A percentile compares a stretch with the other conserved stretches of the same genome.
Conservation (phyloP, 768 basidiomycete genomes). For the Mrakia hoshinonis region DNA sequence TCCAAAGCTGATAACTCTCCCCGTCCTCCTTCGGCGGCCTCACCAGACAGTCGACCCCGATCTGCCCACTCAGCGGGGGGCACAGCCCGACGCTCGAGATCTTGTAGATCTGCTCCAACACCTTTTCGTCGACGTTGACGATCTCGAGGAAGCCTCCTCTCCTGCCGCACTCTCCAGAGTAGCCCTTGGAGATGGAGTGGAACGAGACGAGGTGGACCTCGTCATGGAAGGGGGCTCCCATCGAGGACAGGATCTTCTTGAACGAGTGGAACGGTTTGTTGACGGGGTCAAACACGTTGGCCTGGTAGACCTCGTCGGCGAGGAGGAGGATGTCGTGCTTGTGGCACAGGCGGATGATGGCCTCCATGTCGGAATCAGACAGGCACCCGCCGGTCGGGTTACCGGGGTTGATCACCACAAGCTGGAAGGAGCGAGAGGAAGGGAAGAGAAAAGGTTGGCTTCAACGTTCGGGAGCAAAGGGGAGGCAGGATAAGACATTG, state of each 20-base stretch:
- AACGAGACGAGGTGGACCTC: slow-evolving; percentile 69
- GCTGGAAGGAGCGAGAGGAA: slow-evolving; percentile 31
- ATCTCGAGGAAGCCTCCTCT: slow-evolving; percentile 95
- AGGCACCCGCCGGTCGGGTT: slow-evolving; percentile 92
- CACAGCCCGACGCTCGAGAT: slow-evolving; percentile 87
- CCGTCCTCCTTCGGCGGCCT: slow-evolving; percentile 71
- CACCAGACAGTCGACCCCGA: slow-evolving; percentile 91
- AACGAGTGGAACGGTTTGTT: slow-evolving; percentile 80
- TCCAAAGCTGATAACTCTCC: slow-evolving; percentile 68
- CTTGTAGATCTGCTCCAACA: slow-evolving; percentile 86
- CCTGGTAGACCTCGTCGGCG: slow-evolving; percentile 98
- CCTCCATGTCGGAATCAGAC: slow-evolving; percentile 57
- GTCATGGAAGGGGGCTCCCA: slow-evolving; percentile 50
- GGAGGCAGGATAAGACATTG: neutral
- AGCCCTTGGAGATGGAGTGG: slow-evolving; percentile 96
- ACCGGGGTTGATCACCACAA: slow-evolving; percentile 97
- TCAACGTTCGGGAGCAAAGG: neutral
- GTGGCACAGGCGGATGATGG: slow-evolving; percentile 76
- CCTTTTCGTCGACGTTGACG: slow-evolving; percentile 65
- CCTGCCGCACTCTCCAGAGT: slow-evolving; percentile 92
- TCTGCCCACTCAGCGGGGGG: slow-evolving; percentile 80
- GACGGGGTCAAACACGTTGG: slow-evolving; percentile 63
- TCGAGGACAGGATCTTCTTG: slow-evolving; percentile 69
- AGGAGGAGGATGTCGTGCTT: slow-evolving; percentile 75
- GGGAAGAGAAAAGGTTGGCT: neutral